Base-by-base conservation (phyloP, 176 grass and related monocot species). In the Ensete glaucum region DNA sequence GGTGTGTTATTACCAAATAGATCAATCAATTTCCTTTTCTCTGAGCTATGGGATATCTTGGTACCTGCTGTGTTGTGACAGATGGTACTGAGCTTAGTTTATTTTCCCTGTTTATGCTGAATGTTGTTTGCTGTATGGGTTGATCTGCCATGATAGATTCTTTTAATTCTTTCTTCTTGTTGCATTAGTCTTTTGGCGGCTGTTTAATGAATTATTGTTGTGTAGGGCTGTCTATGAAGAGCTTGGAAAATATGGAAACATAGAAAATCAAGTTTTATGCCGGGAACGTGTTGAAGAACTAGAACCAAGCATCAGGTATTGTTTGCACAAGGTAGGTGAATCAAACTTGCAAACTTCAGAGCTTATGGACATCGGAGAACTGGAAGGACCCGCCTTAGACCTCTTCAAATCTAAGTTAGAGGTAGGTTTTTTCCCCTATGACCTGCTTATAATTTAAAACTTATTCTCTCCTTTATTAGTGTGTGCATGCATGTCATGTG, bases 191-290 rank as follows among this genome's bases (percentile, higher is more conserved):
- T 23, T 19, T 76, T 70, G 15, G 62, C 3, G 1, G 54, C 53
- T 63, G 29, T 72, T 52, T n/a, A 19, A 69, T 60, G 53, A 76
- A 53, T 34, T 60, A 59, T 65, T 76, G 23, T 29, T 62, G 50
- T 68, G 65, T 50, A 98, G 94, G 82, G 86, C 94, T 82, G 82
- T 93, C 64, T 98, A 98, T 73, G 94, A 98, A 62, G 88, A 98
- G 76, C 85, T 98, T 72, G 88, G 90, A 69, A 98, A 93, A 62
- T 93, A 98, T 80, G 94, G 94, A 22, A 87, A 77, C 67, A 87
- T 93, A 89, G 94, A 98, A 85, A 93, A 93, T 85, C 90, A 98
- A 84, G 88, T 98, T 81, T 73, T 98, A 73, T 98, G 94, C 29
- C 88, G 84, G 75, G 88, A 98, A 66, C 83, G 94, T 64, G 89